Base-by-base conservation (phyloP, 164 flowering plant genomes). In the Macadamia integrifolia region DNA sequence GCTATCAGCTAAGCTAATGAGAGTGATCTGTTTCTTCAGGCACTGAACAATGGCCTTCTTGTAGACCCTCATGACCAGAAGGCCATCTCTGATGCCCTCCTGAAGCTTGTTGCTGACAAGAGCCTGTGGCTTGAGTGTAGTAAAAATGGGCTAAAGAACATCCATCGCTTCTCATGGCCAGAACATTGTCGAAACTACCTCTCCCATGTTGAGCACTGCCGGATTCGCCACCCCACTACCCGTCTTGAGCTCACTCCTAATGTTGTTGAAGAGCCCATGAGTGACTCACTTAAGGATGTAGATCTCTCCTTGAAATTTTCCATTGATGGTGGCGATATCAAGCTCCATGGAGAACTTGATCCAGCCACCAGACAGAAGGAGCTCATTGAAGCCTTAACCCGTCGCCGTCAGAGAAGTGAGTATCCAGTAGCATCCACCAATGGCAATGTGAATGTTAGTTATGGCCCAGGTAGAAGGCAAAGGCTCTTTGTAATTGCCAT, bases 161-260 rank as follows among this genome's bases (percentile, higher is more conserved):
- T 89, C 72, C 89, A 87, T 70, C 80, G 82, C 17, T 89, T 82
- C 81, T 87, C 96, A 6, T 89, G 96, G 96, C 82, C 96, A 8
- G 96, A 89, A 70, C 97, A 91, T 70, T 86, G 94, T 76, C 77
- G 75, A 1, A 86, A 81, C 74, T 91, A 88, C 75, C 88, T 91
- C 40, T 87, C 92, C 66, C 86, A 85, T 50, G 77, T 89, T 8
- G 86, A 83, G 69, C 85, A 86, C 64, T 88, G 88, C 78, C 75
- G 87, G 60, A 81, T 76, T 43, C 86, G 89, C 60, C 94, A 85
- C 49, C 87, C 93, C n/a, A 84, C 79, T 9, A 68, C 84, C 62
- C 86, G 76, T 35, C 81, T 82, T 40, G 82, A 82, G 69, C 74
- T 84, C 62, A 78, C 71, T 43, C 82, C 80, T 31, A 50, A 58